These are phyloP conservation scores for Pythium chondricola DNA, from an alignment of 352 stramenopile genomes.

Conservation along the genomic window DNA sequence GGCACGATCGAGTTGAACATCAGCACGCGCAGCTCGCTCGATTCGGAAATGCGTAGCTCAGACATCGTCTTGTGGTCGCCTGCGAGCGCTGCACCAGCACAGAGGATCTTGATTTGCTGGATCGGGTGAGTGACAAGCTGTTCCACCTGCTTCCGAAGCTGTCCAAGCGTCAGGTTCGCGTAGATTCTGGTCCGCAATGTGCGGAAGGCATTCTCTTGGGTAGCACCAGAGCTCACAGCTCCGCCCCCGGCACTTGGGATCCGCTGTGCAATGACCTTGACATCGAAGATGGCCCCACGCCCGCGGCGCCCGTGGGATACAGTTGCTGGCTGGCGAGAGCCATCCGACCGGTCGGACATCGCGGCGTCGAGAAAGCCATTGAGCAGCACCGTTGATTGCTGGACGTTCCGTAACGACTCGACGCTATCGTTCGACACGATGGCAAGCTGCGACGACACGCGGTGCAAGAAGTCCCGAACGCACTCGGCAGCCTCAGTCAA, in stretches of 20 bases:
- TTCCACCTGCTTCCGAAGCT: conserved; percentile 75
- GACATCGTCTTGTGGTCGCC: conserved; percentile 77
- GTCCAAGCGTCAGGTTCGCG: conserved; percentile 68
- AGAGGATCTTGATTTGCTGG: conserved; percentile 80
- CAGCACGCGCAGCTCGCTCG: conserved; percentile 68
- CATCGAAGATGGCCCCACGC: conserved; percentile 64
- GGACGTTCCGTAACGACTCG: conserved; percentile 60
- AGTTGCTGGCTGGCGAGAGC: conserved; percentile 39
- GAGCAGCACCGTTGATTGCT: conserved; percentile 69
- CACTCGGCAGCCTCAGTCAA: conserved; percentile 30
- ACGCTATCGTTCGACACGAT: conserved; percentile 38
- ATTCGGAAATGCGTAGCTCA: conserved; percentile 73
- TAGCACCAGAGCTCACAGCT: conserved; percentile 11
- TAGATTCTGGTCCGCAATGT: conserved; percentile 57
- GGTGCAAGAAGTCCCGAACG: conserved; percentile 76
- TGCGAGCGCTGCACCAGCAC: conserved; percentile 50
- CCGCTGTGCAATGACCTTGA: conserved; percentile 77
- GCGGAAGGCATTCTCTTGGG: conserved; percentile 49
- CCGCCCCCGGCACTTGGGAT: conserved; percentile 42
- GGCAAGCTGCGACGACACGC: conserved; percentile 68
- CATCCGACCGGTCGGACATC: conserved; percentile 1
- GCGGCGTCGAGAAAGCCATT: conserved; percentile 46
- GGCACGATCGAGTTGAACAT: conserved; percentile 81
- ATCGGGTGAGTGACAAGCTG: conserved; percentile 59
- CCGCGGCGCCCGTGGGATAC: conserved; percentile 63